These are phyloP conservation scores for Emergomyces pasteurianus DNA, from an alignment of 2,329 filamentous ascomycete species.

Conservation along the genomic window DNA sequence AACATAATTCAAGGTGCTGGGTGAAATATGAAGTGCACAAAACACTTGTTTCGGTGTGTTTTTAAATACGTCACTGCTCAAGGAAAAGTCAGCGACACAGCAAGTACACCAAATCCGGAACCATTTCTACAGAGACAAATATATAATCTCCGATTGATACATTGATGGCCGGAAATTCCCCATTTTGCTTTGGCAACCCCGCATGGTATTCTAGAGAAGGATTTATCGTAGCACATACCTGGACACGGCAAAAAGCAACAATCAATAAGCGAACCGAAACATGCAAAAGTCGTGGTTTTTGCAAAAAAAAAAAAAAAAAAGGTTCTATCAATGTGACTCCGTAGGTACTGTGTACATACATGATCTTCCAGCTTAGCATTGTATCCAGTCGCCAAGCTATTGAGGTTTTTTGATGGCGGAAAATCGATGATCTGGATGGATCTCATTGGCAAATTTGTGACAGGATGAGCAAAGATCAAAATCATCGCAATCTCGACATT, in stretches of 20 bases:
- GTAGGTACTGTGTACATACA: not conserved
- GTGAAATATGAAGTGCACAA: too few species aligned
- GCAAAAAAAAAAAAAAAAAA: too few species aligned
- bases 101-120: too few species aligned
- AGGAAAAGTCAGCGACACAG: too few species aligned
- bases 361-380: not conserved
- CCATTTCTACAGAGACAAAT: too few species aligned
- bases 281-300: not conserved
- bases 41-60: too few species aligned
- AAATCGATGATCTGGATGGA: constrained; percentile 1
- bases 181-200: too few species aligned
- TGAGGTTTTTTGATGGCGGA: constrained; percentile 1
- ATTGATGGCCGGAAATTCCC: not conserved
- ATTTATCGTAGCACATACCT: too few species aligned
- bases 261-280: not conserved
- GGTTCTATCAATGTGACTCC: too few species aligned
- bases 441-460: not conserved
- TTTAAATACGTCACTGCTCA: too few species aligned
- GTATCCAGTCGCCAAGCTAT: not conserved
- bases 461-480: constrained; percentile 2
- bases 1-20: too few species aligned
- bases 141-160: not conserved
- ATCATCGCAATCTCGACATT: constrained; percentile 1
- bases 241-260: not conserved
- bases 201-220: too few species aligned